Percentiles rank a stretch among this genome's conserved stretches.
phyloP scores from a whole-genome alignment of 2,329 filamentous ascomycete species.

The Ramularia collo-cygni region DNA sequence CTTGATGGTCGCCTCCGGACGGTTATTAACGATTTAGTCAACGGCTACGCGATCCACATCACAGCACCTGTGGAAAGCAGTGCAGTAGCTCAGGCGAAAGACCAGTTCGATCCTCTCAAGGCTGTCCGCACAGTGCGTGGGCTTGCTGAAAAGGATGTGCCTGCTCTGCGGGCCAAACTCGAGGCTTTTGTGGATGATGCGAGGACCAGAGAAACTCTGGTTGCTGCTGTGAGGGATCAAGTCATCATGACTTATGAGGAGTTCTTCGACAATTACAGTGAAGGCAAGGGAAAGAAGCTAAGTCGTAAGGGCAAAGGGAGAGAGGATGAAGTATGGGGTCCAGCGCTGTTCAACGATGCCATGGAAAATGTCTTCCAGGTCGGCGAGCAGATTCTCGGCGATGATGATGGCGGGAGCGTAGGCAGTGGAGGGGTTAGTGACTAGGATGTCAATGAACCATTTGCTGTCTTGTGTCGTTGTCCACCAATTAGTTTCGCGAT shows the following conservation, averaged over 20 bases:
- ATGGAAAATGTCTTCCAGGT: conserved; percentile 54
- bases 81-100: conserved; percentile 14
- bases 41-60: conserved; percentile 51
- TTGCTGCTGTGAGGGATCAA: conserved; percentile 58
- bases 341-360: conserved; percentile 58
- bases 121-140: conserved; percentile 42
- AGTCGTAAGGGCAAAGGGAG: conserved; percentile 52
- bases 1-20: conserved; percentile 56
- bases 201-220: conserved; percentile 59
- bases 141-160: conserved; percentile 52
- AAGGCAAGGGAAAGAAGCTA: conserved; percentile 28
- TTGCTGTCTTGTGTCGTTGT: too few species aligned
- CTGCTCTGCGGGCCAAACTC: conserved; percentile 49
- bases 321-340: conserved; percentile 58
- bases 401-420: conserved; percentile 19
- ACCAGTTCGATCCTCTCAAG: conserved; percentile 26
- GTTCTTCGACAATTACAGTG: conserved; percentile 52
- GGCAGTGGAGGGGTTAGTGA: conserved; percentile 18
- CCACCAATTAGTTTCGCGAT: too few species aligned
- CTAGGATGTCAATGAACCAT: conserved; percentile 7
- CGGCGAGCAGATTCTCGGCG: conserved; percentile 34
- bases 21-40: conserved; percentile 62
- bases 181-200: conserved; percentile 58
- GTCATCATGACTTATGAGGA: conserved; percentile 57
- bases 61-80: conserved; percentile 38